Conservation (phyloP, 1,284 basidiomycete species). For the Naganishia cerealis region DNA sequence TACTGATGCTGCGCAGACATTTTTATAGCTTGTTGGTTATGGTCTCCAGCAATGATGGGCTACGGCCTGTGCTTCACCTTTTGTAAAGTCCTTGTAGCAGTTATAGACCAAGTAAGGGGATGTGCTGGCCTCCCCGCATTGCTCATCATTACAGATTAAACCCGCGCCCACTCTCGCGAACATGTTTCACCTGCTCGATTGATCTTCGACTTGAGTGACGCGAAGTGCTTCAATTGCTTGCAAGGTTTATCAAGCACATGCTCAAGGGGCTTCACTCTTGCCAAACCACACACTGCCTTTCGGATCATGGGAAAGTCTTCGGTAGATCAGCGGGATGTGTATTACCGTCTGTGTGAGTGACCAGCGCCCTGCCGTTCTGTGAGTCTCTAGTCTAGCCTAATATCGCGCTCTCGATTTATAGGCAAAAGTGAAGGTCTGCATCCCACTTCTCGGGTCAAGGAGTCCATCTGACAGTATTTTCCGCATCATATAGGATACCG, state of each 20-base stretch:
- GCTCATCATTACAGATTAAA: background rate
- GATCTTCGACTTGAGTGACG: background rate
- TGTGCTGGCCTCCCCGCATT: background rate
- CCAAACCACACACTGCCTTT: background rate
- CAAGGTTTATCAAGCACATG: background rate
- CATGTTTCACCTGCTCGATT: background rate
- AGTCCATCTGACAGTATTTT: background rate
- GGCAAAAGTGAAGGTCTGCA: conserved; percentile 45
- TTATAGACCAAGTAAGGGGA: background rate
- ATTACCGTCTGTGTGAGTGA: conserved; percentile 54
- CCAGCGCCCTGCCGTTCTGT: background rate
- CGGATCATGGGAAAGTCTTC: conserved; percentile 43
- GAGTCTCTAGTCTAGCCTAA: too few species aligned
- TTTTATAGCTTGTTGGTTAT: background rate
- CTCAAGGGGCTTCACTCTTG: background rate
- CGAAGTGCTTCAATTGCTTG: too few species aligned
- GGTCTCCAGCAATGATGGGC: too few species aligned
- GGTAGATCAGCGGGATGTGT: conserved; percentile 59
- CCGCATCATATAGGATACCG: conserved; percentile 53
- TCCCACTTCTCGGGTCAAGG: background rate
- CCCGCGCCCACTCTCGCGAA: background rate
- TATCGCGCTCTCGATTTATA: background rate
- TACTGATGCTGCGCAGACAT: conserved; percentile 28
- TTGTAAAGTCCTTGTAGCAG: background rate
- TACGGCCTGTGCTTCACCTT: background rate